These are phyloP conservation scores for Punica granatum DNA, from an alignment of 345 rosid genomes.

Conservation along the genomic window DNA sequence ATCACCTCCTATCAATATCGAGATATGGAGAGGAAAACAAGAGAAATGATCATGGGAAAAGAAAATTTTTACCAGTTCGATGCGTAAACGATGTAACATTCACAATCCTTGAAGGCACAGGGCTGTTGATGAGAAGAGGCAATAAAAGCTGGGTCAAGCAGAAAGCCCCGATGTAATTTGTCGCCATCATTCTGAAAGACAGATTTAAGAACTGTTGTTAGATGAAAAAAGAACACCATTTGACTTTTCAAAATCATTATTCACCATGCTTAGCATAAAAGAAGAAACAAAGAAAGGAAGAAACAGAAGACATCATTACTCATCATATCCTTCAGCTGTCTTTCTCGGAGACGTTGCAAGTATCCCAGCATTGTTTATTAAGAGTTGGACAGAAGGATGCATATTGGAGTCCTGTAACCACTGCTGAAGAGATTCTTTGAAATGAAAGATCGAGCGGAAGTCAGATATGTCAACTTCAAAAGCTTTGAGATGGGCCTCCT, in stretches of 20 bases:
- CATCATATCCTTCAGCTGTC: slow-evolving; percentile 72
- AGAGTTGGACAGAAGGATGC: slow-evolving; percentile 74
- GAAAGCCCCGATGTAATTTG: slow-evolving; percentile 77
- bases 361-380: slow-evolving; percentile 92
- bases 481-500: slow-evolving; percentile 50
- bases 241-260: neutral
- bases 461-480: slow-evolving; percentile 68
- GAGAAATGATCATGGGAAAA: neutral
- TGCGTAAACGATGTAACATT: slow-evolving; percentile 93
- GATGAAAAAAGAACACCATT: neutral
- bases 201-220: neutral
- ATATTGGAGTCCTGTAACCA: slow-evolving; percentile 68
- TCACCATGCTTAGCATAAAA: neutral
- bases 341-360: slow-evolving; percentile 55
- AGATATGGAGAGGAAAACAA: neutral
- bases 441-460: slow-evolving; percentile 54
- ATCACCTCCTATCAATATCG: neutral
- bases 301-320: slow-evolving; percentile 30
- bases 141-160: slow-evolving; percentile 59
- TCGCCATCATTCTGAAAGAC: slow-evolving; percentile 69
- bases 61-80: slow-evolving; percentile 42
- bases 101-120: slow-evolving; percentile 71
- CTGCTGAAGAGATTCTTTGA: slow-evolving; percentile 51
- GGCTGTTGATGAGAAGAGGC: slow-evolving; percentile 76
- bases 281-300: neutral